phyloP scores from a whole-genome alignment of 2,329 filamentous ascomycete genomes.

The Apiospora rasikravindrae region DNA sequence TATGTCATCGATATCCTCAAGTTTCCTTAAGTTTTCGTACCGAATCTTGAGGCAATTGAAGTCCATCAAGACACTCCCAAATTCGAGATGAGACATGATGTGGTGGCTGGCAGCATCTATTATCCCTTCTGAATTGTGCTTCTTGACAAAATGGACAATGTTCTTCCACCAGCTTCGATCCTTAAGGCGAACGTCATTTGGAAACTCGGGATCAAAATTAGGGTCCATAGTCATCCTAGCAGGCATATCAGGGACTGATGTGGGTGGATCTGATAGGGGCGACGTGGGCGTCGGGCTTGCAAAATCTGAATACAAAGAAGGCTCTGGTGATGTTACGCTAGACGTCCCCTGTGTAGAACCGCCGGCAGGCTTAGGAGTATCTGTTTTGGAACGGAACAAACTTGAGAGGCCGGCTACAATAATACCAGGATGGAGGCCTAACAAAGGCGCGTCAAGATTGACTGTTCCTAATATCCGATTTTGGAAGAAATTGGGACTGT shows the following conservation, averaged over 20 bases:
- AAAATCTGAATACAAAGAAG: conserved; percentile 32
- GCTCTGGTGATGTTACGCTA: conserved; percentile 29
- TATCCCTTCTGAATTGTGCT: conserved; percentile 75
- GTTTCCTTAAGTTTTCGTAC: conserved; percentile 70
- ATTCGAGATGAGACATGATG: conserved; percentile 81
- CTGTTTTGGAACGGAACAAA: conserved; percentile 64
- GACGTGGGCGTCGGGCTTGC: conserved; percentile 28
- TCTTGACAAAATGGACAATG: conserved; percentile 78
- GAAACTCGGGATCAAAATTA: conserved; percentile 76
- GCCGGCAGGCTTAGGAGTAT: conserved; percentile 31
- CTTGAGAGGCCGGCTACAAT: conserved; percentile 81
- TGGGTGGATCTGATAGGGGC: conserved; percentile 24
- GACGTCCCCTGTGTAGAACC: conserved; percentile 25
- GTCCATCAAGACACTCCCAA: conserved; percentile 81
- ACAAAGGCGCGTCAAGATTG: conserved; percentile 83
- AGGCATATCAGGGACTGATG: conserved; percentile 19
- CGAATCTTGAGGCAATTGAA: conserved; percentile 71
- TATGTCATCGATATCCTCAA: conserved; percentile 73
- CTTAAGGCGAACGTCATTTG: conserved; percentile 73
- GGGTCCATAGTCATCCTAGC: conserved; percentile 52
- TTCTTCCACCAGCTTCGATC: conserved; percentile 72
- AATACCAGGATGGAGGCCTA: conserved; percentile 89
- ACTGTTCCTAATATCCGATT: conserved; percentile 82
- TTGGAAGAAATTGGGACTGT: conserved; percentile 53
- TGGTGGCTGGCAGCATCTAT: conserved; percentile 73